Evolutionary conservation across 2,329 filamentous ascomycete genomes (phyloP), one percentile per base, ranked within the genome.

Genomic region (Fusarium setosum): DNA sequence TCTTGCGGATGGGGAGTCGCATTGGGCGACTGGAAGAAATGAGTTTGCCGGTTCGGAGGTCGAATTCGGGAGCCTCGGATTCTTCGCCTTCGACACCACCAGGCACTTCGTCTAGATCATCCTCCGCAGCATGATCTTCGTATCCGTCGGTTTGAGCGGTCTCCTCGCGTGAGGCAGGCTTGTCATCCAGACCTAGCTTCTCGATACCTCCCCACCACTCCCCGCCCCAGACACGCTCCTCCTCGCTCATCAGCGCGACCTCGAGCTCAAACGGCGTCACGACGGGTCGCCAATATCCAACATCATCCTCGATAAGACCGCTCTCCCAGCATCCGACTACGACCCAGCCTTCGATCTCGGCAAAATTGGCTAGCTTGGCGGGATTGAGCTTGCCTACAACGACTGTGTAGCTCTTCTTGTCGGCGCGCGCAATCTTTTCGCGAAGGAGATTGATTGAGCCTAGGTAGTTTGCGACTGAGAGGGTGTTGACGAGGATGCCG

Each of bases 291-390:
- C 90, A 98, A 74, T 97, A 97, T 7, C 92, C 92, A 0, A 77
- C 77, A 58, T 92, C 91, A 65, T 94, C 93, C 71, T 97, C 95
- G 5, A 99, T 88, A 49, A 98, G 81, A 60, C 92, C 93, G 76
- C 94, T 97, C 80, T 99, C 96, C 96, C 96, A 99, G 79, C 96
- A 99, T 3, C 96, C 95, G 10, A 99, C 92, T 0, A 98, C 94
- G 0, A 98, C 94, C 96, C 96, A 99, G 15, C 94, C 95, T 40
- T 94, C 95, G 6, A 99, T 88, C 77, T 99, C 96, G 58, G 91
- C 88, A 79, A 99, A 99, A 78, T 99, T 99, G 47, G 96, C 96
- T 20, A 99, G 85, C 77, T 99, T 99, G 34, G 94, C 95, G 0
- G 94, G 90, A 74, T 98, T 99, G 23, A 99, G 84, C 77, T 98